phyloP scores from a whole-genome alignment of 2,329 filamentous ascomycete genomes.

The Rutstroemia sp. region DNA sequence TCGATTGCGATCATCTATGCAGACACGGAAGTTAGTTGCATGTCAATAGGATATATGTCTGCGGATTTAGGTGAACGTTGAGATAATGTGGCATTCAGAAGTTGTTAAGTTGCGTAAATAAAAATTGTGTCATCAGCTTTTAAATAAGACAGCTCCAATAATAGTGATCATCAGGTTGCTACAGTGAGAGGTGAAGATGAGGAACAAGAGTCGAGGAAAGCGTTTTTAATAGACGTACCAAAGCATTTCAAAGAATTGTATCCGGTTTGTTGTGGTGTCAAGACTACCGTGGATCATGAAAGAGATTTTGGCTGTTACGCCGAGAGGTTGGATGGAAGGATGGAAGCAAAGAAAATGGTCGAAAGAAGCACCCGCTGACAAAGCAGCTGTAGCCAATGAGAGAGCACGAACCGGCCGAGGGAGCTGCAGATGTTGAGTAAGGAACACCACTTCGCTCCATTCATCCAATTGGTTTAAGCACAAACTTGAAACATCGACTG shows the following conservation, averaged over 20 bases:
- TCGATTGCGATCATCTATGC: constrained; percentile 1
- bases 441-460: too few relatives aligned
- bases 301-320: too few relatives aligned
- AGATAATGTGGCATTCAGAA: constrained; percentile 14
- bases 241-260: background rate
- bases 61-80: background rate
- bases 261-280: too few relatives aligned
- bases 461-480: too few relatives aligned
- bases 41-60: background rate
- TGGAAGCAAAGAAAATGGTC: too few relatives aligned
- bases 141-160: constrained; percentile 23
- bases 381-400: too few relatives aligned
- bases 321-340: too few relatives aligned
- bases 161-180: constrained; percentile 19
- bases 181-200: background rate
- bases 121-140: constrained; percentile 18
- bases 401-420: too few relatives aligned
- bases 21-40: constrained; percentile 5
- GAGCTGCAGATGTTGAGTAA: too few relatives aligned
- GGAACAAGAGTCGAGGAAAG: background rate
- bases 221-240: background rate
- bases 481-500: too few relatives aligned
- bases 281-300: too few relatives aligned
- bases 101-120: constrained; percentile 18
- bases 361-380: too few relatives aligned